Percentiles rank a stretch among this genome's conserved stretches.
These are phyloP conservation scores for Termitomyces sp. DNA, from an alignment of 768 basidiomycete species.

Conservation along the genomic window DNA sequence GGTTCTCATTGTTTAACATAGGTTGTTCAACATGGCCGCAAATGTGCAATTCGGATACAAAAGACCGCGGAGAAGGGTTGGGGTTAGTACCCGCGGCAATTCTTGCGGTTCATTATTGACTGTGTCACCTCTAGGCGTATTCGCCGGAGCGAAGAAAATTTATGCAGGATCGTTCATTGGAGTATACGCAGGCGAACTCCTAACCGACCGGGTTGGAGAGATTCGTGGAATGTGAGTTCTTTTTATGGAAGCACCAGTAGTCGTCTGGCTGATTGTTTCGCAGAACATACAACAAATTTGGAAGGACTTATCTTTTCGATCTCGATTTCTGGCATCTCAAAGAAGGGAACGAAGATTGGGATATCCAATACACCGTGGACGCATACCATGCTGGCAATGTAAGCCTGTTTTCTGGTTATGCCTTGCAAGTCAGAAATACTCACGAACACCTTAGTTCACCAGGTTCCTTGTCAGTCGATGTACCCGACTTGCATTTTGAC, in stretches of 20 bases:
- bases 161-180: constrained; percentile 69
- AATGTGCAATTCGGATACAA: constrained; percentile 51
- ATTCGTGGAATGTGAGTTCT: constrained; percentile 57
- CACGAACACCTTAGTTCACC: constrained; percentile 58
- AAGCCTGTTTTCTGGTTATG: constrained; percentile 21
- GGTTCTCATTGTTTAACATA: constrained; percentile 20
- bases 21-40: constrained; percentile 83
- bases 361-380: constrained; percentile 59
- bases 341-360: constrained; percentile 27
- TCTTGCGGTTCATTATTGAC: not conserved
- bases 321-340: constrained; percentile 71
- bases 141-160: constrained; percentile 60
- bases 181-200: constrained; percentile 78
- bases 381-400: constrained; percentile 88
- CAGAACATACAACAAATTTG: constrained; percentile 71
- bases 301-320: constrained; percentile 77
- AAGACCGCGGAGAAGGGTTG: constrained; percentile 80
- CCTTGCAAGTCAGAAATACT: constrained; percentile 2
- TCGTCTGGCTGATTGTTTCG: constrained; percentile 1
- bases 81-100: constrained; percentile 46
- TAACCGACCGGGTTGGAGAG: constrained; percentile 65
- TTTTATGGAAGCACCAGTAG: not conserved
- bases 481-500: not conserved
- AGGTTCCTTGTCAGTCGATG: constrained; percentile 64
- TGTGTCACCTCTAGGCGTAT: constrained; percentile 48